Percentiles rank a stretch among this genome's conserved stretches.
These are phyloP conservation scores for Cyberlindnera mississippiensis DNA, from an alignment of 805 yeast species.

Conservation along the genomic window DNA sequence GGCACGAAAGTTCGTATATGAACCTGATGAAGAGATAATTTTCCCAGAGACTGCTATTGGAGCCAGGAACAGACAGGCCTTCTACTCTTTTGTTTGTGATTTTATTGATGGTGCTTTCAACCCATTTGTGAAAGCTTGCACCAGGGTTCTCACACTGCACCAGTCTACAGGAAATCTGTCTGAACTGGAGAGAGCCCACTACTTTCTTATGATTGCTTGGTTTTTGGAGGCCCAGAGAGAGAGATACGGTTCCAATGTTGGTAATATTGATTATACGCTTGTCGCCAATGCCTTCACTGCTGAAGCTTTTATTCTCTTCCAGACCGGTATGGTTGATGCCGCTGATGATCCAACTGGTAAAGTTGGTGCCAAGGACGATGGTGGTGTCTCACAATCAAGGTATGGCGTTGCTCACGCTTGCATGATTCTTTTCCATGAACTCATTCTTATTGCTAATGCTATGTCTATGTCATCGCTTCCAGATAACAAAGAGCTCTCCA, in stretches of 20 bases:
- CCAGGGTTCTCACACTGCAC: constrained; percentile 43
- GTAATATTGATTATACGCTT: constrained; percentile 37
- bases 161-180: constrained; percentile 19
- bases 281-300: constrained; percentile 58
- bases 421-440: constrained; percentile 60
- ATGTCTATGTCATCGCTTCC: constrained; percentile 39
- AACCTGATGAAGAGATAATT: constrained; percentile 27
- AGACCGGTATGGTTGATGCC: constrained; percentile 4
- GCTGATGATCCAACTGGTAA: neutral
- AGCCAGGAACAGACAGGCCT: constrained; percentile 5
- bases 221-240: constrained; percentile 62
- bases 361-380: neutral
- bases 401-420: constrained; percentile 68
- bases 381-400: constrained; percentile 14
- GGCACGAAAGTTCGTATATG: constrained; percentile 28
- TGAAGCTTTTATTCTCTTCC: constrained; percentile 51
- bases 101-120: constrained; percentile 77
- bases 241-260: constrained; percentile 25
- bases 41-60: constrained; percentile 28
- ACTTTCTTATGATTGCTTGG: constrained; percentile 67
- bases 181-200: constrained; percentile 33
- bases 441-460: constrained; percentile 43
- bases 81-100: constrained; percentile 43
- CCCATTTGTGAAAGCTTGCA: constrained; percentile 50
- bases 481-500: constrained; percentile 49